Base-by-base conservation (phyloP, 352 stramenopile species). In the Globisporangium splendens region DNA sequence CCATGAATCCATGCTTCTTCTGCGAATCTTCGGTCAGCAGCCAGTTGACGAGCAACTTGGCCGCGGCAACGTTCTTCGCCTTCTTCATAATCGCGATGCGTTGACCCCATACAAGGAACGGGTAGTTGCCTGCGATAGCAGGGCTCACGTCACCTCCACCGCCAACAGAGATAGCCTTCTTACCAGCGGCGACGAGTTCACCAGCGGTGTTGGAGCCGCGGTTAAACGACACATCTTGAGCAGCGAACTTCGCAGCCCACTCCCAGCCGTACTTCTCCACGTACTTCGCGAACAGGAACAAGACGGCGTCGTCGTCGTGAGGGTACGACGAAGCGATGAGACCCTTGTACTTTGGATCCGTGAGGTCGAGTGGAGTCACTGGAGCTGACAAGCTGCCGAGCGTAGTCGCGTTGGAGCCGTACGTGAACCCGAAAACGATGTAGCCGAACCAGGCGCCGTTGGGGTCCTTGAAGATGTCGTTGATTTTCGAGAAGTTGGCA, bases 11-110 rank as follows among this genome's bases (percentile, higher is more conserved):
- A 3, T 75, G n/a, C 8, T 50, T 72, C 78, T 75, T 50, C 70
- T 77, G 42, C 72, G 73, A 68, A 82, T 72, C 17, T 62, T 60
- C n/a, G 73, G 68, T n/a, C 83, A 63, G 22, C 68, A 61, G 50
- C 74, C 77, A 84, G 70, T 84, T 87, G 56, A 83, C 48, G 54
- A 87, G 73, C 18, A 87, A 62, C 65, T 86, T 86, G 54, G 73
- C 71, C 1, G 73, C 72, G 3, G 77, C 77, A 2, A 65, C 66
- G 51, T 84, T 69, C 54, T 72, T 79, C 21, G 71, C 73, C 60
- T 88, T 80, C 56, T 75, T 74, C 18, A 88, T 43, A 65, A 86
- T 83, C 31, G 74, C 73, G 41, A 84, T 68, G 62, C 73, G 72
- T 57, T 87, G 77, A 22, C 73, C 72, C 73, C 73, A 86, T 2